Conservation (phyloP, 805 yeast species). For the Lipomyces chichibuensis region DNA sequence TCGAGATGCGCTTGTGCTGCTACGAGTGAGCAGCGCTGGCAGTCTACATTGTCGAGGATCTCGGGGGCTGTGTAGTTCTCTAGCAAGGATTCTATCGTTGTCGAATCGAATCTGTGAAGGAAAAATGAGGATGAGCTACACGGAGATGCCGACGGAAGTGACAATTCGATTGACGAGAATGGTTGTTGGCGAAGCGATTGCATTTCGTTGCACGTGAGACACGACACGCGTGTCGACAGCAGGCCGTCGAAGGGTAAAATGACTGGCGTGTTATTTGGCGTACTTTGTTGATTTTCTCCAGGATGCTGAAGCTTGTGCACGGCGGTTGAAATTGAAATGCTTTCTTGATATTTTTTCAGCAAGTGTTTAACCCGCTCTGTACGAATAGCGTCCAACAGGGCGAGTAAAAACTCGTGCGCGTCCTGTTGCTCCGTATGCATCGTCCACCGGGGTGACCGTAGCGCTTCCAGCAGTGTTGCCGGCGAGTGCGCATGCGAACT, state of each 20-base stretch:
- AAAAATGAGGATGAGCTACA: slow-evolving; percentile 2
- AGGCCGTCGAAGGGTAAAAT: slow-evolving; percentile 81
- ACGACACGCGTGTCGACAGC: slow-evolving; percentile 85
- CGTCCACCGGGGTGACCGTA: slow-evolving; percentile 26
- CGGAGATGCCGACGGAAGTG: slow-evolving; percentile 16
- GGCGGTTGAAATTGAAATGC: slow-evolving; percentile 9
- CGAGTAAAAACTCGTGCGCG: slow-evolving; percentile 35
- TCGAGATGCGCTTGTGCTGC: slow-evolving; percentile 42
- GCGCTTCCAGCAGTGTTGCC: slow-evolving; percentile 15
- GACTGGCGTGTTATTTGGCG: neutral
- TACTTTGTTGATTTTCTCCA: neutral
- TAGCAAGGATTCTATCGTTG: slow-evolving; percentile 43
- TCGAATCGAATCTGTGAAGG: slow-evolving; percentile 13
- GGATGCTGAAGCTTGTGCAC: neutral
- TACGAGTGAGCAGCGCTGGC: slow-evolving; percentile 84
- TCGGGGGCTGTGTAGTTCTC: slow-evolving; percentile 77
- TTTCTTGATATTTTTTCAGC: neutral
- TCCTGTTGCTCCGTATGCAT: slow-evolving; percentile 34
- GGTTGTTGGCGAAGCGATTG: slow-evolving; percentile 89
- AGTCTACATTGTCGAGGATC: slow-evolving; percentile 88
- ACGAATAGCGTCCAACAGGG: slow-evolving; percentile 27
- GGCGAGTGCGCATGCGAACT: slow-evolving; percentile 23
- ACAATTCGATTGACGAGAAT: slow-evolving; percentile 49
- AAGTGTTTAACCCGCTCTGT: slow-evolving; percentile 13
- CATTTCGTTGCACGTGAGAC: slow-evolving; percentile 87